Conservation (phyloP, 306 rosid genomes). For the Prunus mongolica region DNA sequence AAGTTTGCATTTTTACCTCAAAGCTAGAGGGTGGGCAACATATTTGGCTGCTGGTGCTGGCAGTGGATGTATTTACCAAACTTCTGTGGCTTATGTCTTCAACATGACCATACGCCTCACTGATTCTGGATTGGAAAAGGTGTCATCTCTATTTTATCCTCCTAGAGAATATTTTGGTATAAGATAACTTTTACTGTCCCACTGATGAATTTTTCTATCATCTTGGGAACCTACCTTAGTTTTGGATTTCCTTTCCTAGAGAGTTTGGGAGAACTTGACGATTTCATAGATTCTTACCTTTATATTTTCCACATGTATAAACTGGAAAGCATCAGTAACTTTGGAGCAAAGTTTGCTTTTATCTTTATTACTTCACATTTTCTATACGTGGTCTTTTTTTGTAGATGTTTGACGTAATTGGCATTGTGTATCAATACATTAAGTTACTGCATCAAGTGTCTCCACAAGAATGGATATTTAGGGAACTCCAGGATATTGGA, state of each 20-base stretch:
- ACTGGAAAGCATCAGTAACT: conserved; percentile 13
- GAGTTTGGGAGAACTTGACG: background rate
- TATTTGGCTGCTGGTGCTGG: conserved; percentile 84
- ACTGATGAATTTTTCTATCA: background rate
- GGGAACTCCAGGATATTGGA: conserved; percentile 86
- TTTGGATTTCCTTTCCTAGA: background rate
- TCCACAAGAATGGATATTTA: conserved; percentile 95
- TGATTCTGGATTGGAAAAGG: conserved; percentile 91
- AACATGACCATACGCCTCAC: conserved; percentile 78
- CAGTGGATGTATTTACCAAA: conserved; percentile 70
- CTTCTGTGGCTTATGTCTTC: conserved; percentile 72
- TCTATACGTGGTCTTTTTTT: conserved; percentile 14
- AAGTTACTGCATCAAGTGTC: conserved; percentile 62
- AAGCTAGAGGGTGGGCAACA: conserved; percentile 89
- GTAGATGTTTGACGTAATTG: conserved; percentile 81
- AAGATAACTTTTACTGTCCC: conserved; percentile 6
- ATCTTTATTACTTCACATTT: conserved; percentile 18
- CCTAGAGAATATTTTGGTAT: background rate
- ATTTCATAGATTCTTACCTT: background rate
- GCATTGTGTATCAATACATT: conserved; percentile 78
- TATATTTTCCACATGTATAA: no score
- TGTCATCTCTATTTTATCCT: conserved; percentile 20
- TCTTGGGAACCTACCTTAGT: background rate
- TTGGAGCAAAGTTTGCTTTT: background rate
- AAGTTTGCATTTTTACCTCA: conserved; percentile 79